phyloP scores from a whole-genome alignment of 257 asterid genomes.

The Euphrasia confusa region DNA sequence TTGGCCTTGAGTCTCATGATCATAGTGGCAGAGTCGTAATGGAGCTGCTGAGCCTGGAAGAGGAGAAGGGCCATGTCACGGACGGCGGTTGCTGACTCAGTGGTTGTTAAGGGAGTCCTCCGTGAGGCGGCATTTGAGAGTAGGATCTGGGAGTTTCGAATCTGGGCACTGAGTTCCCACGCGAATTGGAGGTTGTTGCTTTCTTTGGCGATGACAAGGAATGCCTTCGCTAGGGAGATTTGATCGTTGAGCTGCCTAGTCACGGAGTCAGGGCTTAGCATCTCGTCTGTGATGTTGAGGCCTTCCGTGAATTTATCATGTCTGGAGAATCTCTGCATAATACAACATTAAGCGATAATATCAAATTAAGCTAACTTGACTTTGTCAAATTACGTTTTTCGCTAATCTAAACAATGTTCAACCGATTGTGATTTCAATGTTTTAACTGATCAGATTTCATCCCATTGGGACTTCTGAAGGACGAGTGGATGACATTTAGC shows the following conservation, averaged over 20 bases:
- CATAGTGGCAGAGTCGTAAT: constrained; percentile 62
- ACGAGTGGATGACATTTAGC: background rate
- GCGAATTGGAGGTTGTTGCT: constrained; percentile 65
- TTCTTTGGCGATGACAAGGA: constrained; percentile 56
- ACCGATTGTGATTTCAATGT: background rate
- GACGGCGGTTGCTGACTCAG: constrained; percentile 48
- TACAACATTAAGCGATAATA: background rate
- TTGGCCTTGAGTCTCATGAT: constrained; percentile 58
- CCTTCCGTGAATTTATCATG: constrained; percentile 48
- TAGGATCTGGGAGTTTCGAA: constrained; percentile 53
- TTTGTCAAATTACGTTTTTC: no score
- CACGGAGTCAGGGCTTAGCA: constrained; percentile 52
- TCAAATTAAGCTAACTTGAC: no score
- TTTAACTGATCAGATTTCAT: background rate
- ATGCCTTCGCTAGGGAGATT: constrained; percentile 57
- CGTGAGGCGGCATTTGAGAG: constrained; percentile 58
- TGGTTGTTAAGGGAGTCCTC: constrained; percentile 46
- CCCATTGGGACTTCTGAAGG: background rate
- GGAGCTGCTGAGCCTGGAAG: constrained; percentile 64
- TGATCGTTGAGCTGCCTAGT: constrained; percentile 64
- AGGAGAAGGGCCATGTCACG: constrained; percentile 61
- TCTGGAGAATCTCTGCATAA: constrained; percentile 41
- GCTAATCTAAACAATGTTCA: background rate
- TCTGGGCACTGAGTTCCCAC: constrained; percentile 69
- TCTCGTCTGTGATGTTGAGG: constrained; percentile 57